Conservation (phyloP, 2,329 filamentous ascomycete species). For the Monilinia polystroma region DNA sequence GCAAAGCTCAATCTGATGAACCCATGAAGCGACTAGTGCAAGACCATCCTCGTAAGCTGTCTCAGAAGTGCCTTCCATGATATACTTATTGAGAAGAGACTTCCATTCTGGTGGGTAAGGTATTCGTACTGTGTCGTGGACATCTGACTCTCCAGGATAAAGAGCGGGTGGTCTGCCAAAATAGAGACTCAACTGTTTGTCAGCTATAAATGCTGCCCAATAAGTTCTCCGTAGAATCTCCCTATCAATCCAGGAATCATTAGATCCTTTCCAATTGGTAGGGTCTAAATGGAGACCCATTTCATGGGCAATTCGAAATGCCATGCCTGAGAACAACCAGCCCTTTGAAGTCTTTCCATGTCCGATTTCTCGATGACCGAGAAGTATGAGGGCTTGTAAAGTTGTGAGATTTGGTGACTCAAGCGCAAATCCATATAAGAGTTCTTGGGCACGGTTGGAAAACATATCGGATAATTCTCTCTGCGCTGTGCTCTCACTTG, state of each 20-base stretch:
- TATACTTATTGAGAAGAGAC: conserved; percentile 49
- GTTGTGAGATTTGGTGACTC: conserved; percentile 50
- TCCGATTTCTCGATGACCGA: conserved; percentile 50
- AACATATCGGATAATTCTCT: conserved; percentile 46
- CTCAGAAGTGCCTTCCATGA: conserved; percentile 46
- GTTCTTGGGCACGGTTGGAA: conserved; percentile 46
- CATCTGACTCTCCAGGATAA: conserved; percentile 51
- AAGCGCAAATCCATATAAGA: conserved; percentile 47
- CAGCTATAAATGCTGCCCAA: conserved; percentile 51
- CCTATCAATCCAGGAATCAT: conserved; percentile 45
- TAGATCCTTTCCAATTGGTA: conserved; percentile 48
- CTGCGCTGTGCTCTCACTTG: conserved; percentile 43
- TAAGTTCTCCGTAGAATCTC: conserved; percentile 51
- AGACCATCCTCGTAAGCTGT: conserved; percentile 50
- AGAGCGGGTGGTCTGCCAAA: conserved; percentile 52
- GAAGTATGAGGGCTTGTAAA: conserved; percentile 47
- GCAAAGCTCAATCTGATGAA: conserved; percentile 49
- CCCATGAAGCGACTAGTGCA: conserved; percentile 47
- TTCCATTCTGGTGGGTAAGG: conserved; percentile 52
- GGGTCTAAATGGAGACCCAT: conserved; percentile 55
- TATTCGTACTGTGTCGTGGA: conserved; percentile 49
- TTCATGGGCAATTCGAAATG: conserved; percentile 51
- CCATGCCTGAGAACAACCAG: conserved; percentile 54
- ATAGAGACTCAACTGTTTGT: conserved; percentile 52
- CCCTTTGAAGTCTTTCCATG: conserved; percentile 50